Percentiles rank a stretch among this genome's conserved stretches.
phyloP scores from a whole-genome alignment of 306 rosid genomes.

The Dryas drummondii region DNA sequence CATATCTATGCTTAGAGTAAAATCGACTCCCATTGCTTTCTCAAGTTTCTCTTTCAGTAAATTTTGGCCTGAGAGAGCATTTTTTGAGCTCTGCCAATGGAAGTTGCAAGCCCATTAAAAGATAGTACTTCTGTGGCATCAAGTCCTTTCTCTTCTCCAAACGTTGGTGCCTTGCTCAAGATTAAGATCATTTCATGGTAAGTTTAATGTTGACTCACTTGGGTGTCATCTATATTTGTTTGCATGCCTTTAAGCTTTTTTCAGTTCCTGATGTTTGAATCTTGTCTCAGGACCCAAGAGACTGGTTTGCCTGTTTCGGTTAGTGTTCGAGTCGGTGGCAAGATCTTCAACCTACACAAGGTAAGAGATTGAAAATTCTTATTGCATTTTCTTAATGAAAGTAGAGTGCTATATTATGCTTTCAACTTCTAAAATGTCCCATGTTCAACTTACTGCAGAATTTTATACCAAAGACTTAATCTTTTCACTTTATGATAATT shows the following conservation, averaged over 20 bases:
- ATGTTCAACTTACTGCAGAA: not conserved
- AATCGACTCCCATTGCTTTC: constrained; percentile 17
- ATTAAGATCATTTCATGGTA: constrained; percentile 84
- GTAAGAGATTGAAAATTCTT: constrained; percentile 27
- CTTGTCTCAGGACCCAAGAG: constrained; percentile 76
- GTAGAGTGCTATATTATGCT: not conserved
- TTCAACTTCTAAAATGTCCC: not conserved
- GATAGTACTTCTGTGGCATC: constrained; percentile 43
- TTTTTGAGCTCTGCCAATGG: constrained; percentile 50
- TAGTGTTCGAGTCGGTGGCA: constrained; percentile 54
- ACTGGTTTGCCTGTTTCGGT: constrained; percentile 81
- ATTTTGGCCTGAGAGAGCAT: not conserved
- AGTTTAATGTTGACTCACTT: not conserved
- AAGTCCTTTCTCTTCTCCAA: constrained; percentile 80
- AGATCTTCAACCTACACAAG: constrained; percentile 70
- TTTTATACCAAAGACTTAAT: not conserved
- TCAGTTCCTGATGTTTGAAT: constrained; percentile 8
- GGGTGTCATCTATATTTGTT: not conserved
- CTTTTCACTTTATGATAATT: not conserved
- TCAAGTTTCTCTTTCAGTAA: constrained; percentile 27
- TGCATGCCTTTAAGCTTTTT: constrained; percentile 9
- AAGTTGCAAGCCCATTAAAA: constrained; percentile 46
- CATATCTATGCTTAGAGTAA: constrained; percentile 16
- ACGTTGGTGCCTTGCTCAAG: constrained; percentile 79
- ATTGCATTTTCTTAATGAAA: not conserved